Evolutionary conservation across 2,329 filamentous ascomycete species (phyloP).

Genomic region (Xylariales sp.): DNA sequence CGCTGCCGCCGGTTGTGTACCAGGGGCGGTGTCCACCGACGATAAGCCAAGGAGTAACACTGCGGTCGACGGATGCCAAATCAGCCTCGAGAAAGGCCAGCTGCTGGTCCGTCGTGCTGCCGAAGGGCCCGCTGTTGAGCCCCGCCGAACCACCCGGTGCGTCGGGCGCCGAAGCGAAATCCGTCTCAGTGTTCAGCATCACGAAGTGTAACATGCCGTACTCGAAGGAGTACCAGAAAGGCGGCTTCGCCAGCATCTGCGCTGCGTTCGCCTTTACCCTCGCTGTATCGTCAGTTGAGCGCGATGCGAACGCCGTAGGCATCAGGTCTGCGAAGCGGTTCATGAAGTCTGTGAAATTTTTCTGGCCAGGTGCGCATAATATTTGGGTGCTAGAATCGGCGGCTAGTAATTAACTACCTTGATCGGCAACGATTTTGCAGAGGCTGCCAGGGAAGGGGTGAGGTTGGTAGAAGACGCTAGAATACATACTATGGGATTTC

Average conservation of each 20-base stretch:
- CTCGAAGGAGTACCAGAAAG: conserved; percentile 71
- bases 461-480: too few relatives aligned
- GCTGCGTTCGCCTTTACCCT: conserved; percentile 60
- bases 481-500: conserved; percentile 52
- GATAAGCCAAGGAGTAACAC: conserved; percentile 65
- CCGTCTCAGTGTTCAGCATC: conserved; percentile 69
- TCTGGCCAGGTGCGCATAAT: conserved; percentile 63
- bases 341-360: conserved; percentile 71
- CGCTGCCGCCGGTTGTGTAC: conserved; percentile 55
- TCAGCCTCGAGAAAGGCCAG: conserved; percentile 66
- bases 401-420: neutral
- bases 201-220: conserved; percentile 67
- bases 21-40: conserved; percentile 59
- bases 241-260: conserved; percentile 58
- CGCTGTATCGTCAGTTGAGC: conserved; percentile 56
- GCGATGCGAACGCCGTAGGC: conserved; percentile 63
- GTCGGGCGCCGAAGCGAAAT: conserved; percentile 64
- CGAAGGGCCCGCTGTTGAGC: conserved; percentile 63
- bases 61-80: conserved; percentile 66
- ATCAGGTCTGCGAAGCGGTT: conserved; percentile 65
- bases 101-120: conserved; percentile 58
- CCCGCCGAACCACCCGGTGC: conserved; percentile 54
- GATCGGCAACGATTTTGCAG: too few relatives aligned
- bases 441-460: too few relatives aligned
- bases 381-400: conserved; percentile 40